Evolutionary conservation across 1,284 basidiomycete species (phyloP), one percentile per base, ranked within the genome.

Genomic region (Kwoniella shivajii): DNA sequence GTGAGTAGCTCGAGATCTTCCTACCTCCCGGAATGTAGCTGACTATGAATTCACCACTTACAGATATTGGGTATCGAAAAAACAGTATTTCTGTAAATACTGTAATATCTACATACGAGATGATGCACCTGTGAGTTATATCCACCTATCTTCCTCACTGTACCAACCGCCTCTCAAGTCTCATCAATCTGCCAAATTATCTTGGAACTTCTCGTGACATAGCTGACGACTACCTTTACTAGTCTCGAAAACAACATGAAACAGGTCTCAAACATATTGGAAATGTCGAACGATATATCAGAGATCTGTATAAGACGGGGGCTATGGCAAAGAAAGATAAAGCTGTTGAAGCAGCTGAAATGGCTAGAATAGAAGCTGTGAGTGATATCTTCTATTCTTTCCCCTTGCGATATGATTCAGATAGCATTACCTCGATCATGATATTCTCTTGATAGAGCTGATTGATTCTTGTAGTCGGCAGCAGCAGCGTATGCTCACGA

Each of bases 181-280:
- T n/a, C n/a, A n/a, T n/a, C n/a, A n/a, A n/a, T n/a, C n/a, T n/a
- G n/a, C n/a, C n/a, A n/a, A n/a, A n/a, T n/a, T n/a, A n/a, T n/a
- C n/a, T n/a, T n/a, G n/a, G n/a, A n/a, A n/a, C n/a, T n/a, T n/a
- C n/a, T n/a, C n/a, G n/a, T n/a, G n/a, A n/a, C n/a, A n/a, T 6
- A 33, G 16, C 20, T 9, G 3, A 26, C 42, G 42, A 18, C 34
- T 26, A 27, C 26, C 27, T 68, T 50, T 51, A n/a, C n/a, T 74
- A 83, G 72, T 98, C 95, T 2, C 85, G 90, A 50, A 82, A 85
- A 61, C 92, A 94, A 59, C 96, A 99, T 76, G 96, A 99, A 78
- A 89, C 85, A 61, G 96, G 96, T 42, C 79, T 95, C 48, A 86
- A 91, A 45, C 96, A 99, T 80, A 90, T 96, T 74, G 92, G 92